These are phyloP conservation scores for Phytophthora multivora DNA, from an alignment of 352 stramenopile species.

Conservation along the genomic window DNA sequence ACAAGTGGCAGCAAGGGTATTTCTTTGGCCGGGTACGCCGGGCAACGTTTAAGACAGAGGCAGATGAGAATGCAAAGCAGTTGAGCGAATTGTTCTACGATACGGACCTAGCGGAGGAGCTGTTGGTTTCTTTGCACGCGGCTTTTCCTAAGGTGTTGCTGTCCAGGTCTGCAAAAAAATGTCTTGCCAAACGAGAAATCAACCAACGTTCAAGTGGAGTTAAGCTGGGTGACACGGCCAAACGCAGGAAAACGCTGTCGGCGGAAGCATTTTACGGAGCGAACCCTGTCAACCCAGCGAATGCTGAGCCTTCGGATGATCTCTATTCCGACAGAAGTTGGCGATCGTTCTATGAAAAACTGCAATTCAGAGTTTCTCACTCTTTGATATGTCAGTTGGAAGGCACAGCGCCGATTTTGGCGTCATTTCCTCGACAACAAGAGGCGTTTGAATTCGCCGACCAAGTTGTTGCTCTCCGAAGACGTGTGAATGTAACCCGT, in stretches of 20 bases:
- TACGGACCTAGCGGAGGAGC: constrained; percentile 32
- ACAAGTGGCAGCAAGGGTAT: constrained; percentile 52
- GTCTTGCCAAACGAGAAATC: constrained; percentile 31
- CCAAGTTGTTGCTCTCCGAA: constrained; percentile 52
- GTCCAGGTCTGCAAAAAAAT: constrained; percentile 40
- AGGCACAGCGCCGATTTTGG: constrained; percentile 63
- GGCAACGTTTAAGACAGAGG: neutral
- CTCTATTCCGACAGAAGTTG: constrained; percentile 23
- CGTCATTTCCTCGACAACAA: constrained; percentile 75
- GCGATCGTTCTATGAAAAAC: constrained; percentile 64
- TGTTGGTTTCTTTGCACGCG: constrained; percentile 49
- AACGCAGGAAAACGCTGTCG: constrained; percentile 37
- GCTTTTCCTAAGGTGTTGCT: constrained; percentile 54
- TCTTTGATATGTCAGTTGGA: constrained; percentile 82
- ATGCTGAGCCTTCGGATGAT: neutral
- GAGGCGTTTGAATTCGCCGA: constrained; percentile 83
- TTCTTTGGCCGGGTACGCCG: constrained; percentile 46
- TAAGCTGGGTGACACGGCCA: constrained; percentile 23
- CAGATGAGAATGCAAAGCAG: neutral
- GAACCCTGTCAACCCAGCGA: neutral
- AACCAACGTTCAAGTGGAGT: constrained; percentile 1
- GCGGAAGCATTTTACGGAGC: constrained; percentile 44
- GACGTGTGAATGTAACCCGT: constrained; percentile 18
- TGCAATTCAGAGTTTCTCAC: constrained; percentile 80
- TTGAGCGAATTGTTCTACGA: constrained; percentile 23